Evolutionary conservation across 352 stramenopile genomes (phyloP).

Genomic region (Globisporangium barbulae): DNA sequence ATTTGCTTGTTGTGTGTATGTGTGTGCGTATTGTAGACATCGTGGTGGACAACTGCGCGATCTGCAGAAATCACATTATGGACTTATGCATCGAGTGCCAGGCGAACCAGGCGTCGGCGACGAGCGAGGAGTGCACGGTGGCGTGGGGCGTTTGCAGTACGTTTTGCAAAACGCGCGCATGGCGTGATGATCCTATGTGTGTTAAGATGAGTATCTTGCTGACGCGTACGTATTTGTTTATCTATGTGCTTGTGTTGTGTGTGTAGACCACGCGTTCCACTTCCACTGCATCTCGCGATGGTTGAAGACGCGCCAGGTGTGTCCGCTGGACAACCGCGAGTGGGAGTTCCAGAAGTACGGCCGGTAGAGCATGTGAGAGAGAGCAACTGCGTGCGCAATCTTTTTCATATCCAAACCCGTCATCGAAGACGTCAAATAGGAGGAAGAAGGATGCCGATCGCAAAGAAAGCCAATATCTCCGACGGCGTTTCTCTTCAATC

Average conservation of each 20-base stretch:
- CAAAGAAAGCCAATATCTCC: not conserved
- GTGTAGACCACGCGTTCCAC: constrained; percentile 98
- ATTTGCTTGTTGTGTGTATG: constrained; percentile 12
- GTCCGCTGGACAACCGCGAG: constrained; percentile 99
- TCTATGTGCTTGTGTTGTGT: constrained; percentile 47
- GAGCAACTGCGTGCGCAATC: not conserved
- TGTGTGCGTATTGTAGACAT: constrained; percentile 48
- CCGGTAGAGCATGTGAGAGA: constrained; percentile 39
- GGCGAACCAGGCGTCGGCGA: constrained; percentile 87
- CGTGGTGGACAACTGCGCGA: constrained; percentile 92
- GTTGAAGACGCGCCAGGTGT: constrained; percentile 98
- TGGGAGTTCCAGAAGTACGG: constrained; percentile 99
- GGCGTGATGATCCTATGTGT: constrained; percentile 10
- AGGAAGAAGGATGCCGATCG: not conserved
- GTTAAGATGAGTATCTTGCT: constrained; percentile 12
- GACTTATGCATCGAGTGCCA: constrained; percentile 99
- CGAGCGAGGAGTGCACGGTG: constrained; percentile 86
- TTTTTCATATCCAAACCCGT: not conserved
- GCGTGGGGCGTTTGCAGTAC: constrained; percentile 86
- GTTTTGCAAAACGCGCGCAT: constrained; percentile 23
- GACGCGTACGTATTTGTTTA: constrained; percentile 39
- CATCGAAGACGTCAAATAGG: not conserved
- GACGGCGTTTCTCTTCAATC: not conserved
- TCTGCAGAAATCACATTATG: constrained; percentile 99
- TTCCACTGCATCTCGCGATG: constrained; percentile 99